Base-by-base conservation (phyloP, 176 grass and related monocot species). In the Chrysopogon serrulatus region DNA sequence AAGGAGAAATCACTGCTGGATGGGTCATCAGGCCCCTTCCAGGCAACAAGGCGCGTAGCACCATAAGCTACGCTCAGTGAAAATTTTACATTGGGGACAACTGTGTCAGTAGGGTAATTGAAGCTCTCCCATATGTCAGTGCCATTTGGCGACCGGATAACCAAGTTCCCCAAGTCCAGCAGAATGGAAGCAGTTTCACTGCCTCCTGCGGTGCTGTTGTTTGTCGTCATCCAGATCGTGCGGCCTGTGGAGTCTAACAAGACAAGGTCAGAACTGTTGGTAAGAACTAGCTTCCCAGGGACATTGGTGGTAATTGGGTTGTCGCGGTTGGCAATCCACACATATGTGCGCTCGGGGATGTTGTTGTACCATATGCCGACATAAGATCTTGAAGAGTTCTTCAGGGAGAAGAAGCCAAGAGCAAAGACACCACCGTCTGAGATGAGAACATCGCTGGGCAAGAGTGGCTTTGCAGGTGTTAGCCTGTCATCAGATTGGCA, bases 281-380 rank as follows among this genome's bases (percentile, higher is more conserved):
- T 82, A 14, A 90, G 26, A 10, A 12, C 21, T 12, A 89, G 57
- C 16, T 16, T 62, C 16, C 35, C 71, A 1, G 72, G 71, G 0
- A 74, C 6, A 49, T 60, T 36, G 7, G 16, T 16, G 2, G 16
- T 31, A 41, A 89, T 77, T 23, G 91, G 84, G 13, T 72, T 61
- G 13, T 87, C 37, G 19, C 87, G 87, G 77, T 92, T 92, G 57
- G 87, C 91, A 8, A 92, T 77, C 91, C 91, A 92, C 18, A 89
- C 72, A 0, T 89, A 73, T 14, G 87, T 87, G 15, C 45, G 48
- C 45, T 31, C 71, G 1, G 73, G 19, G 12, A 87, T 87, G 35
- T 66, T 84, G 79, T 81, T 42, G 66, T 85, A 90, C 91, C 91
- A 87, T 51, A 92, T 77, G 17, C 84, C 87, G 0, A 87, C 42